Evolutionary conservation across 2,329 filamentous ascomycete genomes (phyloP), one percentile per base, ranked within the genome.

Genomic region (Raffaelea arxii): DNA sequence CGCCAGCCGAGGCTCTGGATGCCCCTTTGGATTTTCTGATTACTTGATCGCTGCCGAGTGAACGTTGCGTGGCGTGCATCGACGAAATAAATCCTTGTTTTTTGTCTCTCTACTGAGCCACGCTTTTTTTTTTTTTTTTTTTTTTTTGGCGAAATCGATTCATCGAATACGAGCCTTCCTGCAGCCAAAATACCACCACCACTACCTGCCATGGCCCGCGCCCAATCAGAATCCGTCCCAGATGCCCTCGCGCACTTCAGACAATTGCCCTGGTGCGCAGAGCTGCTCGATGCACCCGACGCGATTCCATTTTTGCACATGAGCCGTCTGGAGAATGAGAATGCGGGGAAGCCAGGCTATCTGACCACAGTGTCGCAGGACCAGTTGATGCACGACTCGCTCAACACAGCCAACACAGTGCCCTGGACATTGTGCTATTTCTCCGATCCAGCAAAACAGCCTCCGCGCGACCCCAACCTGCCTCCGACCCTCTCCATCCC

Each of bases 361-460:
- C 21, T 24, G n/a, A 35, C 37, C 22, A 4, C 27, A 18, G 24
- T 35, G 22, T 50, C 50, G 32, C 48, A 49, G n/a, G 51, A 53
- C 37, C 4, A 30, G 25, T 25, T 53, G 25, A 46, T 53, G 21
- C 40, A 38, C 14, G 35, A 19, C 10, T 16, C 43, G 7, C 44
- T 53, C 40, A 50, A 50, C 43, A 52, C 23, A 7, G 32, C 46
- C 14, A 50, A 41, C 4, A 47, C 47, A 12, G 48, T 60, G 9
- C 59, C 58, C 4, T 46, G 51, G 22, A 53, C 54, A 35, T 47
- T 60, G 23, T 51, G 54, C 19, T 47, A 60, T 27, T 52, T 52
- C 46, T 23, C 46, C 22, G 48, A 57, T 21, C 51, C 51, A 1
- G 48, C 24, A 43, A 48, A 19, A 39, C 25, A 16, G 41, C 25